Percentiles rank a stretch among this genome's conserved stretches.
These are phyloP conservation scores for Porphyridium purpureum DNA, from an alignment of 23 red algal species.

Conservation along the genomic window DNA sequence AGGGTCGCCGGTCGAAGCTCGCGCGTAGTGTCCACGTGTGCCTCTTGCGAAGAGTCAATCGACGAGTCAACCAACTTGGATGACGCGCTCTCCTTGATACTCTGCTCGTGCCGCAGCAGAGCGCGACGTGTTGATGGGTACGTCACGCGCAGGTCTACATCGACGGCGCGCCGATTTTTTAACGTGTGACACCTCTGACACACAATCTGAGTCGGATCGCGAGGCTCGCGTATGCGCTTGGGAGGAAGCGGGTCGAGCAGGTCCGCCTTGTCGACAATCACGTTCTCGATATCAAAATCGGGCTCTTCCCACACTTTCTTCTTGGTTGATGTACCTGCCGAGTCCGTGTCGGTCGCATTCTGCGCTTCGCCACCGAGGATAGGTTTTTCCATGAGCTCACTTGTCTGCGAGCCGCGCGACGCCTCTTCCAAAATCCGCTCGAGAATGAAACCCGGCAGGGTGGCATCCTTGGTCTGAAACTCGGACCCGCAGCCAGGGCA, in stretches of 20 bases:
- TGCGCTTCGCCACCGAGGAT: not conserved
- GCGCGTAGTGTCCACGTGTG: not conserved
- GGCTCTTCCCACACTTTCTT: slow-evolving; percentile 3
- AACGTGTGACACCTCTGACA: too few species aligned
- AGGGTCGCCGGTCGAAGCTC: slow-evolving; percentile 7
- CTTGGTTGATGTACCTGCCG: slow-evolving; percentile 46
- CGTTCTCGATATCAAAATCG: not conserved
- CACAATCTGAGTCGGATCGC: too few species aligned
- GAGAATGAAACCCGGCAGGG: slow-evolving; percentile 5
- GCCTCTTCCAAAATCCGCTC: not conserved
- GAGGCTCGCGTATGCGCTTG: not conserved
- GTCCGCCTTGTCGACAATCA: not conserved
- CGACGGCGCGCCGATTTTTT: too few species aligned
- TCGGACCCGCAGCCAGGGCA: slow-evolving; percentile 17
- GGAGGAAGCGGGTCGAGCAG: not conserved
- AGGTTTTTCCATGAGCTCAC: not conserved
- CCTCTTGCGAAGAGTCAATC: not conserved
- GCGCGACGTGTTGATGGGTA: not conserved
- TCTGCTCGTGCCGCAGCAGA: not conserved
- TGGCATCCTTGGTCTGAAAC: slow-evolving; percentile 6
- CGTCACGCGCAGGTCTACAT: too few species aligned
- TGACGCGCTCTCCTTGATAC: not conserved
- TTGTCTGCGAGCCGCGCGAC: not conserved
- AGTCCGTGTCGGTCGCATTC: slow-evolving; percentile 47
- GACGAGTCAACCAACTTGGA: too few species aligned